Base-by-base conservation (phyloP, 345 rosid species). In the Anacardium occidentale region DNA sequence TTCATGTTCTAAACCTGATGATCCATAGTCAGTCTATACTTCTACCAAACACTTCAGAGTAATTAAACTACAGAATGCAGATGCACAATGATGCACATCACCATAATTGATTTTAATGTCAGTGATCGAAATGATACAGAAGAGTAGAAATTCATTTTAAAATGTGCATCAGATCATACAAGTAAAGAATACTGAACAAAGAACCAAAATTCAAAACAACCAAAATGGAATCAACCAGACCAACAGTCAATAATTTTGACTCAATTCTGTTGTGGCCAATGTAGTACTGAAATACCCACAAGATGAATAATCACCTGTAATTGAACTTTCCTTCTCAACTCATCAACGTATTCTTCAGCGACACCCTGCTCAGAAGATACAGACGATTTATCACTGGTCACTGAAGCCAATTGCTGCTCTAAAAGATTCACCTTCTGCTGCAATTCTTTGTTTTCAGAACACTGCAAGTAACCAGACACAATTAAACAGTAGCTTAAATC, bases 361-460 rank as follows among this genome's bases (percentile, higher is more conserved):
- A 79, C 67, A 37, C 64, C 71, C 44, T 75, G 85, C 57, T 82
- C 89, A 57, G 82, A 81, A 74, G 77, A 76, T 48, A 64, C 75
- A 13, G 90, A 65, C 55, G 82, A 50, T 72, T 76, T 95, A 60
- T 84, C 86, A 45, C 81, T 72, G 17, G 82, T 68, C 32, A n/a
- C n/a, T 48, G 87, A 87, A 70, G 94, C 81, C 84, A 89, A 77
- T 68, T 61, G 87, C 78, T 84, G 89, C 86, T 91, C 98, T 54
- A 93, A 82, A 44, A 78, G 79, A 77, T 77, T 79, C 73, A 96
- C 83, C 86, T 83, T 96, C 74, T 91, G 94, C 70, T 72, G 94
- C 80, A 91, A 84, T 79, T 96, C 97, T 65, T 76, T 83, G 86
- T 86, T 96, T 83, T 90, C 97, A 21, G 85, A 78, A 77, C 89